Percentiles rank a stretch among this genome's conserved stretches.
phyloP scores from a whole-genome alignment of 164 flowering plant genomes.

The Chloranthus sessilifolius region DNA sequence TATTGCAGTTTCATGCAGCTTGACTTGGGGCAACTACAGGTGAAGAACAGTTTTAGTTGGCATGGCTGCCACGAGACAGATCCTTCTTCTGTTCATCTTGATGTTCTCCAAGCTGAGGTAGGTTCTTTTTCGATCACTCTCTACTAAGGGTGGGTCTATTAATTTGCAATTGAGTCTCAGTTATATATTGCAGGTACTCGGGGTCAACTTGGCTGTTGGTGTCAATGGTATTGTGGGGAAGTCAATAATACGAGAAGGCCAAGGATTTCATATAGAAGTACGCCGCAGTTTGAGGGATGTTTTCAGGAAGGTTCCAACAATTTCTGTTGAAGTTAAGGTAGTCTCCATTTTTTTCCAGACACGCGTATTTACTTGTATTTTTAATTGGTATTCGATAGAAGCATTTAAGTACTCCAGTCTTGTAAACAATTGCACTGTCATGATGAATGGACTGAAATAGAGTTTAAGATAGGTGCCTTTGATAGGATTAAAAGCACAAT shows the following conservation, averaged over 20 bases:
- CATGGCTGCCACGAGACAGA: constrained; percentile 74
- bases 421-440: no score
- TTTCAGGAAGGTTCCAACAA: constrained; percentile 87
- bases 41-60: constrained; percentile 79
- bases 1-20: constrained; percentile 80
- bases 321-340: constrained; percentile 84
- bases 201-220: constrained; percentile 91
- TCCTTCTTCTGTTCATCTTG: constrained; percentile 93
- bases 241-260: constrained; percentile 81
- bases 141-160: no score
- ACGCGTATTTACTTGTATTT: no score
- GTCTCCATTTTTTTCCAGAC: background rate
- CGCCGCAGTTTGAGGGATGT: constrained; percentile 93
- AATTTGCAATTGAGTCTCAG: background rate
- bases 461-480: no score
- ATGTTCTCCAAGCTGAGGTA: constrained; percentile 93
- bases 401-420: no score
- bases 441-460: no score
- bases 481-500: no score
- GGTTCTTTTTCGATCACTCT: background rate
- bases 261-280: constrained; percentile 71
- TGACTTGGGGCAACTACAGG: constrained; percentile 76
- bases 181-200: constrained; percentile 57
- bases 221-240: constrained; percentile 67
- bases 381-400: no score